These are phyloP conservation scores for Stephanodiscus triporus DNA, from an alignment of 108 stramenopile species.

Conservation along the genomic window DNA sequence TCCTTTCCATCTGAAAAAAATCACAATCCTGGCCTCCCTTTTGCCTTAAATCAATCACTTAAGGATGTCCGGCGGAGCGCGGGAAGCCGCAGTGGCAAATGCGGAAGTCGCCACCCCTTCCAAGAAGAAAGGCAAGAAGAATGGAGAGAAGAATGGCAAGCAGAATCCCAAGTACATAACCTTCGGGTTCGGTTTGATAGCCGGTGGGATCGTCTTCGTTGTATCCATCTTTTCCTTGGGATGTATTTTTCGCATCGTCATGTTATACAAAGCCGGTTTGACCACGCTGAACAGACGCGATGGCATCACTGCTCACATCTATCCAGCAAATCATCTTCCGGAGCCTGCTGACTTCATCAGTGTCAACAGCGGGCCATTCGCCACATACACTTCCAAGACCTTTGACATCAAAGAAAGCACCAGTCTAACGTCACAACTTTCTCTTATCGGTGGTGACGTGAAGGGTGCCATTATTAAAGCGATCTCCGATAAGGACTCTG, in stretches of 20 bases:
- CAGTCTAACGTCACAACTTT: constrained; percentile 17
- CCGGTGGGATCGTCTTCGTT: neutral
- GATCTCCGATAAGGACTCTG: constrained; percentile 8
- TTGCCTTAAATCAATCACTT: too few species aligned
- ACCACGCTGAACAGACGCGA: neutral
- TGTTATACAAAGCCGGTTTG: neutral
- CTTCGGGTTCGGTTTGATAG: too few species aligned
- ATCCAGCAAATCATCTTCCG: constrained; percentile 23
- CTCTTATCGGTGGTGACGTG: neutral
- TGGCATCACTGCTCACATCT: neutral
- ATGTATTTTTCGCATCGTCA: neutral
- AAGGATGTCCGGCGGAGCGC: too few species aligned
- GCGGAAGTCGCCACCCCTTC: too few species aligned
- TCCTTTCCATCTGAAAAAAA: too few species aligned
- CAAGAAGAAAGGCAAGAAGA: too few species aligned
- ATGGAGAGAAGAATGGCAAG: too few species aligned
- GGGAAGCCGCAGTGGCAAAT: too few species aligned
- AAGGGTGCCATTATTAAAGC: neutral
- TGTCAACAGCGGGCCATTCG: constrained; percentile 50
- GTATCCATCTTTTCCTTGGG: neutral
- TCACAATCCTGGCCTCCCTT: too few species aligned
- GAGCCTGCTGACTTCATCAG: constrained; percentile 25
- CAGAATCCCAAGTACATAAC: too few species aligned
- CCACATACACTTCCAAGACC: constrained; percentile 62
- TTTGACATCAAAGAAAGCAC: constrained; percentile 33